Percentiles rank a stretch among this genome's conserved stretches.
Conservation (phyloP, 176 grass and related monocot genomes). For the Themeda triandra region DNA sequence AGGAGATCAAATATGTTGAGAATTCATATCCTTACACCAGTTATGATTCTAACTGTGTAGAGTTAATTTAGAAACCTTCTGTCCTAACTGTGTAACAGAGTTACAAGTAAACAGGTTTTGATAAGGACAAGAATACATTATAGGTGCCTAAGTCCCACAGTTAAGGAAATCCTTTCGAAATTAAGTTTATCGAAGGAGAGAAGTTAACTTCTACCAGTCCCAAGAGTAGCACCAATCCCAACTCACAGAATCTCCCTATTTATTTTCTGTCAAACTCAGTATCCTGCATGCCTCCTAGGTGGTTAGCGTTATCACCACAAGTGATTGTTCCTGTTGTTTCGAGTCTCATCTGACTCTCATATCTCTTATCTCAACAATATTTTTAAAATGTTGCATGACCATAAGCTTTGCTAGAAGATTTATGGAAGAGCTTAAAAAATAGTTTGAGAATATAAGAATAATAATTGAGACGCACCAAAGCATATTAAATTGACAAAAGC, state of each 20-base stretch:
- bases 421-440: neutral
- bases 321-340: neutral
- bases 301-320: neutral
- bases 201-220: neutral
- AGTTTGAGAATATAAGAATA: neutral
- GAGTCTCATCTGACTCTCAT: neutral
- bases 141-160: neutral
- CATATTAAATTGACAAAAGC: neutral
- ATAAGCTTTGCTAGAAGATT: neutral
- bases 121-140: neutral
- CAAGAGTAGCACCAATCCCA: neutral
- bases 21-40: neutral
- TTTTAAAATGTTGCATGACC: neutral
- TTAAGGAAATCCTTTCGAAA: neutral
- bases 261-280: neutral
- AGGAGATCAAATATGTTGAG: neutral
- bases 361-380: neutral
- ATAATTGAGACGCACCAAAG: neutral
- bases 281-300: neutral
- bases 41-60: neutral
- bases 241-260: neutral
- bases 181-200: neutral
- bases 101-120: neutral
- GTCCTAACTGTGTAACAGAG: neutral
- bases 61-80: neutral